Evolutionary conservation across 768 basidiomycete genomes (phyloP).

Genomic region (Macrolepiota dolichaula): DNA sequence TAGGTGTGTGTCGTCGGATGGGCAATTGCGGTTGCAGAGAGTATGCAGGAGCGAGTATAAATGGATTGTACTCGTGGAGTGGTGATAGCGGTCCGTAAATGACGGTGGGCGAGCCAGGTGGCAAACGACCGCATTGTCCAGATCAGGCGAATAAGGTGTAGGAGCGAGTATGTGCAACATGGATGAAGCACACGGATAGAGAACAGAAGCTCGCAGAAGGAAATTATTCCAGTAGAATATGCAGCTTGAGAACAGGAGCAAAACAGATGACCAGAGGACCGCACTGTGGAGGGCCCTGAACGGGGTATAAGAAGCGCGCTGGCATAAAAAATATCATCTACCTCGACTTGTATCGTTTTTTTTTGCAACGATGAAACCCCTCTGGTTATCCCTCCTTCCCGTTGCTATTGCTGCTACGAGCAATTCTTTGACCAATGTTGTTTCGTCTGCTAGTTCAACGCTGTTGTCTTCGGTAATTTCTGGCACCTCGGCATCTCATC

Average conservation of each 20-base stretch:
- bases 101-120: neutral
- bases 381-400: slow-evolving; percentile 8
- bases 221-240: neutral
- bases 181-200: neutral
- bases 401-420: neutral
- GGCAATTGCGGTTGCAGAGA: neutral
- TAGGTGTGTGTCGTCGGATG: neutral
- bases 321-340: neutral
- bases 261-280: neutral
- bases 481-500: neutral
- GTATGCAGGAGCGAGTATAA: neutral
- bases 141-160: neutral
- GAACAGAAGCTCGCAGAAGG: neutral
- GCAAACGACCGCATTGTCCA: neutral
- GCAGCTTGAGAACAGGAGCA: neutral
- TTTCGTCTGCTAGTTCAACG: neutral
- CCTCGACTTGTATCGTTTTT: neutral
- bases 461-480: neutral
- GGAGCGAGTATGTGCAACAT: neutral
- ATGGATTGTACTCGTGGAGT: neutral
- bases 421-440: neutral
- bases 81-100: neutral
- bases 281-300: neutral
- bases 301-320: slow-evolving; percentile 3
- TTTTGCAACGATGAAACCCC: neutral